A percentile compares a stretch with the other conserved stretches of the same genome.
phyloP scores from a whole-genome alignment of 108 stramenopile species.

The Mediolabrus comicus region DNA sequence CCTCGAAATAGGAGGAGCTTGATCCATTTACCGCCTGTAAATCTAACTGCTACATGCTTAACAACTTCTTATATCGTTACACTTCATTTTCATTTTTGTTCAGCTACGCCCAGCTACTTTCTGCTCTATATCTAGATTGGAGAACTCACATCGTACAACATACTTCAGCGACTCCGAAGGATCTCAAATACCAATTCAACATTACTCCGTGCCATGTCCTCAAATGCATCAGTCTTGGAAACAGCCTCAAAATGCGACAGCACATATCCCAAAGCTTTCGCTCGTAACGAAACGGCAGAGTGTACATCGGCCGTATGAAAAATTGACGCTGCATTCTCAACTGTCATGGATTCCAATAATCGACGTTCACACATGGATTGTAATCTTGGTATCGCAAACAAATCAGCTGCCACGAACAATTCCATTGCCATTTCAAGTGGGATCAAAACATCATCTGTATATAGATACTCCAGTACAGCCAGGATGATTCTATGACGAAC shows the following conservation, averaged over 20 bases:
- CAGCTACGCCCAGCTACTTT: too few species aligned
- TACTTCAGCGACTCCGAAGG: conserved; percentile 66
- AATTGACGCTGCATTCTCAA: conserved; percentile 94
- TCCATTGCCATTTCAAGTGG: conserved; percentile 93
- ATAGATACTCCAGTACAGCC: conserved; percentile 90
- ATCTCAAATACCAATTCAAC: conserved; percentile 97
- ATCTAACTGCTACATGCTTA: too few species aligned
- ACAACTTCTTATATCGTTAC: too few species aligned
- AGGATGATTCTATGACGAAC: conserved; percentile 80
- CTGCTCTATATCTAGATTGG: too few species aligned
- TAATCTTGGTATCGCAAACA: conserved; percentile 94
- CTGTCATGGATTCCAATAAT: conserved; percentile 87
- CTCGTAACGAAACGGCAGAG: conserved; percentile 80
- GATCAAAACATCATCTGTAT: conserved; percentile 90
- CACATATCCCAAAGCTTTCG: conserved; percentile 90
- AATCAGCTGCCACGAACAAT: conserved; percentile 94
- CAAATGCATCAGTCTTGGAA: conserved; percentile 87
- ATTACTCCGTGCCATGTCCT: conserved; percentile 96
- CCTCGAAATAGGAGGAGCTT: too few species aligned
- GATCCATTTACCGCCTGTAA: too few species aligned
- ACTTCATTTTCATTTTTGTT: too few species aligned
- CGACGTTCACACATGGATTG: conserved; percentile 94
- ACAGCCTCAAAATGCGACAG: conserved; percentile 93
- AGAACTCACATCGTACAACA: not conserved
- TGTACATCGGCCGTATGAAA: conserved; percentile 96